These are phyloP conservation scores for Moesziomyces parantarcticus DNA, from an alignment of 1,284 basidiomycete species.

Conservation along the genomic window DNA sequence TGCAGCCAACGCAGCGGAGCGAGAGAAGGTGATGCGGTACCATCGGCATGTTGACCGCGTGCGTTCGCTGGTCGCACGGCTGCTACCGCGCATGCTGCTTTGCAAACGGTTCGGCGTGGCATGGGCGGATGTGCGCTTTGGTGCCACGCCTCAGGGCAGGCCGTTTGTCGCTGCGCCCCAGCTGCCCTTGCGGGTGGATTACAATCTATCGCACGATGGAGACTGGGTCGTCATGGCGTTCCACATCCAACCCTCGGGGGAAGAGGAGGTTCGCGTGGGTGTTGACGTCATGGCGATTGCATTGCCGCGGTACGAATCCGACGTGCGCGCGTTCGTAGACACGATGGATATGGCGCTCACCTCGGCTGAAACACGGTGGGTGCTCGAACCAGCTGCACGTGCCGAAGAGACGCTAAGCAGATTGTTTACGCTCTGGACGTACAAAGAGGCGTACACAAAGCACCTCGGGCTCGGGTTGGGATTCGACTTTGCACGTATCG, in stretches of 20 bases:
- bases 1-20: constrained; percentile 12
- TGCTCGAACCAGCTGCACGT: constrained; percentile 14
- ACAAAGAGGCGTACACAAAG: constrained; percentile 66
- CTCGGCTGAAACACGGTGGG: constrained; percentile 42
- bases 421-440: constrained; percentile 60
- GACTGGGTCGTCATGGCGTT: constrained; percentile 64
- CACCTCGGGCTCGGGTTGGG: constrained; percentile 60
- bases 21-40: constrained; percentile 43
- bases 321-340: constrained; percentile 40
- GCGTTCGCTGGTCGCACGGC: constrained; percentile 43
- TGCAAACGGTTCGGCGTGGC: constrained; percentile 6
- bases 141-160: constrained; percentile 29
- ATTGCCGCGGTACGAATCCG: constrained; percentile 56
- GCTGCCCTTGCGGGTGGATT: constrained; percentile 32
- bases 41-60: constrained; percentile 46
- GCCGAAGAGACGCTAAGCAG: constrained; percentile 27
- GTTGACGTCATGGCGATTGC: constrained; percentile 62
- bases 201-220: constrained; percentile 63
- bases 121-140: constrained; percentile 15
- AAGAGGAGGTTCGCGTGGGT: constrained; percentile 30
- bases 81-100: constrained; percentile 42
- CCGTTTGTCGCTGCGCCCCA: constrained; percentile 26
- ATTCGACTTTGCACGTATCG: constrained; percentile 57
- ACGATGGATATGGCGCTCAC: constrained; percentile 64
- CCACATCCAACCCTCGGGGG: not conserved